Percentiles rank a stretch among this genome's conserved stretches.
Conservation (phyloP, 805 yeast genomes). For the Starmerella riodocensis region DNA sequence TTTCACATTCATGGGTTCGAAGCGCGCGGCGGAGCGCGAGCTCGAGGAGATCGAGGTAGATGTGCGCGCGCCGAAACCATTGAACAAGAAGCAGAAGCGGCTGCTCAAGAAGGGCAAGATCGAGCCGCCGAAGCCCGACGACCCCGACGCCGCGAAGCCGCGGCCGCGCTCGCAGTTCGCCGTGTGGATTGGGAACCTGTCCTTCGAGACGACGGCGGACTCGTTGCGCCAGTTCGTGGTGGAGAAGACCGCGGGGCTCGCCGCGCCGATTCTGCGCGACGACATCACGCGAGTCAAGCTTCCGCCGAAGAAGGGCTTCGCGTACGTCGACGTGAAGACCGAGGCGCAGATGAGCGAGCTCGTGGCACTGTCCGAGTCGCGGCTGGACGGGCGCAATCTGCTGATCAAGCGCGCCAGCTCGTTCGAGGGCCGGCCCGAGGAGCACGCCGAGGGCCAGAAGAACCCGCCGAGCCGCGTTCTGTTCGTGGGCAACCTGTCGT, state of each 20-base stretch:
- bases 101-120: constrained; percentile 51
- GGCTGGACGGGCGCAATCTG: constrained; percentile 71
- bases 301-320: constrained; percentile 69
- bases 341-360: constrained; percentile 48
- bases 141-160: constrained; percentile 18
- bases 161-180: constrained; percentile 32
- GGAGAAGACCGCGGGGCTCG: constrained; percentile 32
- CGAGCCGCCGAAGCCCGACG: constrained; percentile 26
- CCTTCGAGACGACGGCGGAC: constrained; percentile 70
- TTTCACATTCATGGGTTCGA: too few relatives aligned
- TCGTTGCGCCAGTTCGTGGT: constrained; percentile 54
- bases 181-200: constrained; percentile 89
- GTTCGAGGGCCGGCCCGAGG: constrained; percentile 76
- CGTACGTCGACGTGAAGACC: constrained; percentile 69
- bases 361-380: constrained; percentile 53
- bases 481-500: constrained; percentile 86
- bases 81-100: constrained; percentile 86
- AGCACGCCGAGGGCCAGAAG: constrained; percentile 35
- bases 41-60: constrained; percentile 33
- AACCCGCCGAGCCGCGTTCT: constrained; percentile 81
- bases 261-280: constrained; percentile 32
- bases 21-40: constrained; percentile 22
- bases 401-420: constrained; percentile 70
- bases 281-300: constrained; percentile 66
- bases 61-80: constrained; percentile 51